Evolutionary conservation across 1,139 yeast genomes (phyloP), one percentile per base, ranked within the genome.

Genomic region (Nakaseomyces kungkrabaensis): DNA sequence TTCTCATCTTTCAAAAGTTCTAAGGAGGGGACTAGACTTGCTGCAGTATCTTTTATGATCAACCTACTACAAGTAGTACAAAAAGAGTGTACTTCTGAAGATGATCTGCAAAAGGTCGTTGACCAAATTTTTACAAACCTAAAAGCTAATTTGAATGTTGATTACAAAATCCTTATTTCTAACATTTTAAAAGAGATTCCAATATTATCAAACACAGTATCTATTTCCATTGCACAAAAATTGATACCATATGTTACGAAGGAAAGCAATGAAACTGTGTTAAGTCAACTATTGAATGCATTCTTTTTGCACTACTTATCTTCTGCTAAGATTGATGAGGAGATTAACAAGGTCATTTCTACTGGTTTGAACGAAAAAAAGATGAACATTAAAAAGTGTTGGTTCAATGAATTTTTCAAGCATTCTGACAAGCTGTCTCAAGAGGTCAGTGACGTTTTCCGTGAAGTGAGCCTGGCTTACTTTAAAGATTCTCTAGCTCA

Each of bases 211-310:
- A 59, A 56, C 8, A 46, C 56, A 3, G 63, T 68, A 11, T 67
- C 75, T 1, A 53, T 58, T 5, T 68, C 68, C 32, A 66, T 82
- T 10, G 66, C 78, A 1, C 60, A 68, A 1, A 72, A 69, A 0
- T 61, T 88, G 37, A 56, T 74, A 2, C 74, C 84, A 1, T 68
- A 80, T 17, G 72, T 84, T 7, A 57, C 76, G 1, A 89, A 87
- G 59, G 97, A 90, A 60, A 78, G 80, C 49, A 87, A 88, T 57
- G 97, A 92, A 62, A 42, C 58, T 1, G 79, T 87, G 0, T 71
- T 88, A 47, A 55, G 69, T 2, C 69, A 72, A 5, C 70, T 80
- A 54, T 69, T 83, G n/a, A 65, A 68, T n/a, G 72, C 81, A 0
- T 76, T 77, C 54, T 72, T 76, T 47, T 57, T 58, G 27, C 82